Evolutionary conservation across 108 stramenopile genomes (phyloP).

Genomic region (Mediolabrus comicus): DNA sequence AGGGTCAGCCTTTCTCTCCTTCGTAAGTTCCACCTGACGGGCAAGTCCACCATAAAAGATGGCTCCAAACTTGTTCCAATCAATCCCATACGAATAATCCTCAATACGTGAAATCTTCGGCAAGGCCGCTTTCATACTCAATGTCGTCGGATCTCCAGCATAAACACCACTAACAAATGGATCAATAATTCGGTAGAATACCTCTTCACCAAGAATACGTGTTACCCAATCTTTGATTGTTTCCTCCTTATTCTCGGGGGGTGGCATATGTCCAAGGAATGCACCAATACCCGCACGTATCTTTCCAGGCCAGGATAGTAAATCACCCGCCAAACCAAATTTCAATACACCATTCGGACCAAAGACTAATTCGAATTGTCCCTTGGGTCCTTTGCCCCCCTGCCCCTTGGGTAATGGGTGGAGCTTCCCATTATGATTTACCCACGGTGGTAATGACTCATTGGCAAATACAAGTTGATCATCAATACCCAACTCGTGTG

Average conservation of each 20-base stretch:
- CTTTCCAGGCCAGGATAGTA: slow-evolving; percentile 91
- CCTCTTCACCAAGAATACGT: slow-evolving; percentile 89
- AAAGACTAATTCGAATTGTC: slow-evolving; percentile 82
- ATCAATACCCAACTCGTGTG: slow-evolving; percentile 87
- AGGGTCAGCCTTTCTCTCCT: slow-evolving; percentile 79
- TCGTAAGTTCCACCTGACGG: slow-evolving; percentile 73
- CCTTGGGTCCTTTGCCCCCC: slow-evolving; percentile 80
- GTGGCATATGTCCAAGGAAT: slow-evolving; percentile 73
- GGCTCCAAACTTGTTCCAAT: slow-evolving; percentile 83
- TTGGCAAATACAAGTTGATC: slow-evolving; percentile 93
- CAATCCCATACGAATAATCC: slow-evolving; percentile 66
- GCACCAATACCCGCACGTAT: slow-evolving; percentile 96
- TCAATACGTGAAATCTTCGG: slow-evolving; percentile 88
- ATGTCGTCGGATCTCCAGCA: slow-evolving; percentile 92
- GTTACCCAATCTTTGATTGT: slow-evolving; percentile 94
- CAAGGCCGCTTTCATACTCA: slow-evolving; percentile 90
- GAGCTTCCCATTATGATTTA: slow-evolving; percentile 84
- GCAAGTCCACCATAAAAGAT: slow-evolving; percentile 85
- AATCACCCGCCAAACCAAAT: slow-evolving; percentile 71
- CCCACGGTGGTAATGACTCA: slow-evolving; percentile 83
- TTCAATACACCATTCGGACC: slow-evolving; percentile 78
- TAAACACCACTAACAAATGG: slow-evolving; percentile 97
- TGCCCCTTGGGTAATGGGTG: slow-evolving; percentile 91
- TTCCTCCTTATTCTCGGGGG: slow-evolving; percentile 81
- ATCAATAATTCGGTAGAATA: slow-evolving; percentile 89